Percentiles rank a stretch among this genome's conserved stretches.
Conservation (phyloP, 2,329 filamentous ascomycete genomes). For the Neurospora crassa region DNA sequence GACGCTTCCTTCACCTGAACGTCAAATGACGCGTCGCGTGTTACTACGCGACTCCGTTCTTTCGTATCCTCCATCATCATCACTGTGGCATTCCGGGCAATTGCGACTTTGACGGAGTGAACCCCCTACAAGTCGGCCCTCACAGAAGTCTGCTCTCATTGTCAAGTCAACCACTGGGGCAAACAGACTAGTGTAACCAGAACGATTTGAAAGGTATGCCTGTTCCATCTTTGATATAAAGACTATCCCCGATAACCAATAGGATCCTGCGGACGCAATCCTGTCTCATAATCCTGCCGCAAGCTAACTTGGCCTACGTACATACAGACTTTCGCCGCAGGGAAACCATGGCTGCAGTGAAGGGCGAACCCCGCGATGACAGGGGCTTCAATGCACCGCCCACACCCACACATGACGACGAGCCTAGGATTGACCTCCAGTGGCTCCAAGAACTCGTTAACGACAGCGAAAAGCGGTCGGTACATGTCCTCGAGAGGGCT, state of each 20-base stretch:
- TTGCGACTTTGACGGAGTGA: neutral
- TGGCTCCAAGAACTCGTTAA: slow-evolving; percentile 8
- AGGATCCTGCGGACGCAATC: neutral
- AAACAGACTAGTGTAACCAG: neutral
- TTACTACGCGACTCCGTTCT: neutral
- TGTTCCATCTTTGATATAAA: neutral
- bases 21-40: neutral
- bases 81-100: neutral
- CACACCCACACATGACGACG: neutral
- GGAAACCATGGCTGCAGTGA: slow-evolving; percentile 4
- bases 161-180: neutral
- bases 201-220: neutral
- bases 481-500: slow-evolving; percentile 9
- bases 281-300: neutral
- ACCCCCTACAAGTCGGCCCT: neutral
- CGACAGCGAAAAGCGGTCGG: neutral
- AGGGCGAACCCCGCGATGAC: slow-evolving; percentile 5
- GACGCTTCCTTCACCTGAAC: neutral
- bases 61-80: neutral
- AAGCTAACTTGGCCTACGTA: neutral
- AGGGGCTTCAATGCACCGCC: neutral
- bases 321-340: neutral
- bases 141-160: neutral
- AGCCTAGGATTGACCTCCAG: neutral
- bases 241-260: neutral